phyloP scores from a whole-genome alignment of 2,329 filamentous ascomycete genomes.

The Trichoderma sp. region DNA sequence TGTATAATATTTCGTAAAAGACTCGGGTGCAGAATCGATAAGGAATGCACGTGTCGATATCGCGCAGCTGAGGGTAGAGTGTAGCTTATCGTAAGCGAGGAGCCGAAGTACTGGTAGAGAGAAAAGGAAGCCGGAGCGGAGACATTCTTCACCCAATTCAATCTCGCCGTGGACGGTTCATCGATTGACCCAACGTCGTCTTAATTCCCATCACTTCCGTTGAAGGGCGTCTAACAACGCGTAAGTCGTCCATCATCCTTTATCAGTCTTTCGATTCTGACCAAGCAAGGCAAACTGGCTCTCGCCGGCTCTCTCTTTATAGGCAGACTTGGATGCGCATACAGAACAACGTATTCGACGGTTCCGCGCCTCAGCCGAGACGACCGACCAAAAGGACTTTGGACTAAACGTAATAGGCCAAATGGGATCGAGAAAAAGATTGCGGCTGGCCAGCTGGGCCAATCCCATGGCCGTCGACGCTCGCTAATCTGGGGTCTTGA shows the following conservation, averaged over 20 bases:
- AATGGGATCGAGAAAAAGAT: neutral
- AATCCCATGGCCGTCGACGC: neutral
- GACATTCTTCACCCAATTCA: neutral
- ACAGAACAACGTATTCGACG: neutral
- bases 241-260: neutral
- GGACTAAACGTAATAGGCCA: neutral
- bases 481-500: conserved; percentile 9
- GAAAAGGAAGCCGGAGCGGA: neutral
- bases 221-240: neutral
- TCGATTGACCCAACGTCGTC: neutral
- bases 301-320: neutral
- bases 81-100: neutral
- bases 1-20: neutral
- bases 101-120: neutral
- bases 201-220: neutral
- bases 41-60: neutral
- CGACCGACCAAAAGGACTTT: neutral
- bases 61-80: neutral
- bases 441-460: neutral
- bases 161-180: neutral
- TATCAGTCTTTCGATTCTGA: neutral
- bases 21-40: neutral
- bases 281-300: neutral
- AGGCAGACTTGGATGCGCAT: neutral
- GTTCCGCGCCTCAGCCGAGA: neutral